A percentile compares a stretch with the other conserved stretches of the same genome.
These are phyloP conservation scores for Pichia sp. DNA, from an alignment of 1,139 yeast species.

Conservation along the genomic window DNA sequence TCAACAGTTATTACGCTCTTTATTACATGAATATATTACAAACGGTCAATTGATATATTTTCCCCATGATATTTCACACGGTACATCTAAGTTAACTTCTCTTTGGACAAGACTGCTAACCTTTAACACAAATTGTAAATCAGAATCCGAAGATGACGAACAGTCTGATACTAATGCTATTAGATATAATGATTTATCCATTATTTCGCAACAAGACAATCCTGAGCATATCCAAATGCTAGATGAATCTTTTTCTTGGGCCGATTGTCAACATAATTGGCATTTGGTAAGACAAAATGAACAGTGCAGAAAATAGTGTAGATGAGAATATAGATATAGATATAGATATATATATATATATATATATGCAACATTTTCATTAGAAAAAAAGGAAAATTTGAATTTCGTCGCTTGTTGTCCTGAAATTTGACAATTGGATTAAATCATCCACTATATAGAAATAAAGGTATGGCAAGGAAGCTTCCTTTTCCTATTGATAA, in stretches of 20 bases:
- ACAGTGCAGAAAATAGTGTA: not conserved
- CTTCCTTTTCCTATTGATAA: too few species aligned
- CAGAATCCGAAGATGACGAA: not conserved
- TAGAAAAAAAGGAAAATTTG: too few species aligned
- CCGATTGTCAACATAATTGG: not conserved
- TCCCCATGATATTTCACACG: not conserved
- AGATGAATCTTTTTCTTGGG: not conserved
- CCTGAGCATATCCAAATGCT: not conserved
- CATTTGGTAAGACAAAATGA: not conserved
- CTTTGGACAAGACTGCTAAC: not conserved
- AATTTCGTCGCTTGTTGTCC: too few species aligned
- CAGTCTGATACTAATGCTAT: not conserved
- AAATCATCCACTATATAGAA: too few species aligned
- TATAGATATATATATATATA: too few species aligned
- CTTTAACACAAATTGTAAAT: not conserved
- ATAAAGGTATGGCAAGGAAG: too few species aligned
- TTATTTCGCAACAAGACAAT: not conserved
- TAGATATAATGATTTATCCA: not conserved
- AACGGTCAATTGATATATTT: constrained; percentile 2
- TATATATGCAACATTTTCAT: too few species aligned
- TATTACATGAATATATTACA: constrained; percentile 27
- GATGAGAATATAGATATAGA: too few species aligned
- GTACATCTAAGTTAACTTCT: not conserved
- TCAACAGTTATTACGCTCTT: constrained; percentile 50
- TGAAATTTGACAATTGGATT: too few species aligned